Percentiles rank a stretch among this genome's conserved stretches.
phyloP scores from a whole-genome alignment of 1,139 yeast species.

The Hansenula lynferdii region DNA sequence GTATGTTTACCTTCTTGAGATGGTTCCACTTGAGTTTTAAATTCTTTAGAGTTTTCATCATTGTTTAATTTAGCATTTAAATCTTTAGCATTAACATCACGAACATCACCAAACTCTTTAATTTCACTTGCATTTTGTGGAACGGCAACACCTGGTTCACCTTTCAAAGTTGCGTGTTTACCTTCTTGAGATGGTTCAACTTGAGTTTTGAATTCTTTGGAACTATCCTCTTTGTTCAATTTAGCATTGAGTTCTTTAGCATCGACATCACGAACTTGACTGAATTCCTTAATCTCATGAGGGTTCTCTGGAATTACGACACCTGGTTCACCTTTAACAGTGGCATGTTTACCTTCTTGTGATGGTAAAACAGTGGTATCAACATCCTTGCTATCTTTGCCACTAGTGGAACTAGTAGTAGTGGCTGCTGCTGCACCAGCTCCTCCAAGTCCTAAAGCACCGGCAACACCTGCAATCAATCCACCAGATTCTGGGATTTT shows the following conservation, averaged over 20 bases:
- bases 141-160: constrained; percentile 58
- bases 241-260: constrained; percentile 43
- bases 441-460: constrained; percentile 1
- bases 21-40: constrained; percentile 53
- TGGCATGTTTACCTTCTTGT: constrained; percentile 20
- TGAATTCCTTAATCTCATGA: constrained; percentile 41
- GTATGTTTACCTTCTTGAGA: constrained; percentile 42
- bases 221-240: constrained; percentile 15
- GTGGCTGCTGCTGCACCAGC: constrained; percentile 32
- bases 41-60: constrained; percentile 18
- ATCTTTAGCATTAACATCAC: constrained; percentile 38
- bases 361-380: constrained; percentile 12
- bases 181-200: constrained; percentile 54
- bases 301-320: constrained; percentile 40
- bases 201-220: constrained; percentile 36
- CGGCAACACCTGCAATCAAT: constrained; percentile 10
- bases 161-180: constrained; percentile 36
- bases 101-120: constrained; percentile 42
- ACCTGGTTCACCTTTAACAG: constrained; percentile 27
- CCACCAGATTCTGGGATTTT: constrained; percentile 56
- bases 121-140: constrained; percentile 45
- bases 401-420: constrained; percentile 3
- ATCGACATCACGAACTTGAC: constrained; percentile 41
- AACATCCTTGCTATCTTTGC: background rate
- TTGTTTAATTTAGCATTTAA: constrained; percentile 32